phyloP scores from a whole-genome alignment of 2,329 filamentous ascomycete genomes.

The Pseudogymnoascus sp. region DNA sequence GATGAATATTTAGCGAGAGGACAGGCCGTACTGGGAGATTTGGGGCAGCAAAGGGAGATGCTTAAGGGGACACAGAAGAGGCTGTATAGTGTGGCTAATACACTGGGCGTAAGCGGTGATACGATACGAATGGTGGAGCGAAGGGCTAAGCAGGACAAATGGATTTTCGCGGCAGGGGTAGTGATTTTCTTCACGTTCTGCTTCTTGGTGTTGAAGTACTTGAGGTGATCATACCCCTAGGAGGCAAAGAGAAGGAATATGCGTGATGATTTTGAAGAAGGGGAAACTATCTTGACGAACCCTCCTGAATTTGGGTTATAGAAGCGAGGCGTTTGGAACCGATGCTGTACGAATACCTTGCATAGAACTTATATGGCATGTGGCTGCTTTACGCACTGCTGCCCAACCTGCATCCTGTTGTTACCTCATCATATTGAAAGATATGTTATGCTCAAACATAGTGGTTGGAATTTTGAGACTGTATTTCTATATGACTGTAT shows the following conservation, averaged over 20 bases:
- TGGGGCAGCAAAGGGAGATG: conserved; percentile 86
- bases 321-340: conserved; percentile 1
- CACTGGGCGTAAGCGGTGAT: conserved; percentile 84
- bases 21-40: conserved; percentile 78
- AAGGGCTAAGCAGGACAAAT: conserved; percentile 88
- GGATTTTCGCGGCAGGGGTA: conserved; percentile 89
- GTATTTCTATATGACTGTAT: not conserved
- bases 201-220: conserved; percentile 78
- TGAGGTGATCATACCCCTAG: conserved; percentile 44
- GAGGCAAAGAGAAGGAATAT: not conserved
- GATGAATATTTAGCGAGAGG: conserved; percentile 93
- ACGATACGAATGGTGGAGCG: conserved; percentile 96
- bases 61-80: conserved; percentile 88
- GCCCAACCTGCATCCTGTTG: not conserved
- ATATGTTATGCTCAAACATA: not conserved
- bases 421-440: not conserved
- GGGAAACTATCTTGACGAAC: conserved; percentile 1
- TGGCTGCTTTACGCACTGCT: not conserved
- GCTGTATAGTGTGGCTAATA: conserved; percentile 89
- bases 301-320: not conserved
- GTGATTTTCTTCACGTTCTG: conserved; percentile 85
- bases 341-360: conserved; percentile 3
- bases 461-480: no score
- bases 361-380: not conserved
- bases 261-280: not conserved